Evolutionary conservation across 169 alveolate genomes (phyloP), one percentile per base, ranked within the genome.

Genomic region (Neospora caninum): DNA sequence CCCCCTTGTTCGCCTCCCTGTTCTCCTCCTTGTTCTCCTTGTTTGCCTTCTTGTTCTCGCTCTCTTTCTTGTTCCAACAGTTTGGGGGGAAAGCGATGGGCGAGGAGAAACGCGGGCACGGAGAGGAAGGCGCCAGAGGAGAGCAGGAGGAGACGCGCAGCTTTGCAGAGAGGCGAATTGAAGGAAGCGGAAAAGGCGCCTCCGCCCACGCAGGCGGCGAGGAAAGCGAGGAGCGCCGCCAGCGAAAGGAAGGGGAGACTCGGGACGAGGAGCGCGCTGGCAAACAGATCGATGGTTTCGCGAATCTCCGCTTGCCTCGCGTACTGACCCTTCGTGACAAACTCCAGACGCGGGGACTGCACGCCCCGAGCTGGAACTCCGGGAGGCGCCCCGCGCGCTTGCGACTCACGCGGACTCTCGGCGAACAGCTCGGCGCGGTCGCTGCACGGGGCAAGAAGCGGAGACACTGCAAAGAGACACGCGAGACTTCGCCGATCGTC

Each of bases 171-270:
- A 18, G n/a, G 43, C 84, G 49, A 31, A 13, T 41, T 13, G 39
- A n/a, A 73, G 27, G n/a, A 13, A 18, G 43, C 39, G 7, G 43
- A 18, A 16, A 22, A 18, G 39, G 84, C 16, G 34, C 34, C 73
- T 16, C 73, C 25, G 73, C 73, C 73, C n/a, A 64, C 73, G n/a
- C 34, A 22, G 16, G 73, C 25, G 1, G 73, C 73, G 73, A 64
- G 73, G 89, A 82, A 82, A 4, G n/a, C 64, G 67, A 82, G 89
- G 9, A 82, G 89, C 39, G 53, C 64, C 38, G 89, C 89, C 13
- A 82, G 34, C 38, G 67, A 82, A 42, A 27, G 25, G 41, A 82
- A 49, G 39, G 89, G 67, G 34, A 82, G 39, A 1, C 25, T 4
- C 36, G 89, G 89, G 10, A 82, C 18, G 31, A 42, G 64, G 16